phyloP scores from a whole-genome alignment of 2,329 filamentous ascomycete species.

The Fusarium zealandicum region DNA sequence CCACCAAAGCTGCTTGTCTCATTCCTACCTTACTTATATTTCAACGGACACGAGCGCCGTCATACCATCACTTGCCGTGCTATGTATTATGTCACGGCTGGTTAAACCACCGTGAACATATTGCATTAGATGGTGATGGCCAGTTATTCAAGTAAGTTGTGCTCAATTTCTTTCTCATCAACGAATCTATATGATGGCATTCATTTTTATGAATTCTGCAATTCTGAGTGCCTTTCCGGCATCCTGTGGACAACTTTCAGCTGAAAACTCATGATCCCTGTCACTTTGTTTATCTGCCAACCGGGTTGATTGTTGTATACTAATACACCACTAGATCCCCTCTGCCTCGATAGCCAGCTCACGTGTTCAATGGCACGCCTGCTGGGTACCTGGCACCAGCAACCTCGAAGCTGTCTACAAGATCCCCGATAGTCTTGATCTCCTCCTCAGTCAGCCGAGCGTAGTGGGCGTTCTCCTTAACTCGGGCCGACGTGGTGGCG shows the following conservation, averaged over 20 bases:
- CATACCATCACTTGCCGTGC: too few species aligned
- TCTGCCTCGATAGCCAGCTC: constrained; percentile 8
- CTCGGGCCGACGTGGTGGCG: constrained; percentile 62
- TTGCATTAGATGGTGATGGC: not conserved
- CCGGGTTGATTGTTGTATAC: constrained; percentile 7
- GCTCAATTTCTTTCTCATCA: not conserved
- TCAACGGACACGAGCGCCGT: too few species aligned
- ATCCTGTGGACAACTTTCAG: constrained; percentile 46
- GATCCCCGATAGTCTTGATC: constrained; percentile 56
- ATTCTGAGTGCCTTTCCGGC: constrained; percentile 50
- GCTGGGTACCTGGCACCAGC: constrained; percentile 58
- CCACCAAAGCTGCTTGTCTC: not conserved
- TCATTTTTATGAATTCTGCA: constrained; percentile 58
- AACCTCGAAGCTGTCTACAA: constrained; percentile 57
- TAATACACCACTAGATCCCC: constrained; percentile 18
- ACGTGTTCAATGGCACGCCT: constrained; percentile 48
- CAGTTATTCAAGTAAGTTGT: constrained; percentile 25
- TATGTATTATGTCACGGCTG: too few species aligned
- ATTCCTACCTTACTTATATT: too few species aligned
- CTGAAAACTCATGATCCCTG: constrained; percentile 25
- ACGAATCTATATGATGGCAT: constrained; percentile 45
- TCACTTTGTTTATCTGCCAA: constrained; percentile 1
- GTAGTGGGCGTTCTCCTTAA: constrained; percentile 66
- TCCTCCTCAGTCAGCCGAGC: constrained; percentile 60
- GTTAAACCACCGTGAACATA: too few species aligned